Evolutionary conservation across 805 yeast genomes (phyloP).

Genomic region (Dipodascopsis uninucleata): DNA sequence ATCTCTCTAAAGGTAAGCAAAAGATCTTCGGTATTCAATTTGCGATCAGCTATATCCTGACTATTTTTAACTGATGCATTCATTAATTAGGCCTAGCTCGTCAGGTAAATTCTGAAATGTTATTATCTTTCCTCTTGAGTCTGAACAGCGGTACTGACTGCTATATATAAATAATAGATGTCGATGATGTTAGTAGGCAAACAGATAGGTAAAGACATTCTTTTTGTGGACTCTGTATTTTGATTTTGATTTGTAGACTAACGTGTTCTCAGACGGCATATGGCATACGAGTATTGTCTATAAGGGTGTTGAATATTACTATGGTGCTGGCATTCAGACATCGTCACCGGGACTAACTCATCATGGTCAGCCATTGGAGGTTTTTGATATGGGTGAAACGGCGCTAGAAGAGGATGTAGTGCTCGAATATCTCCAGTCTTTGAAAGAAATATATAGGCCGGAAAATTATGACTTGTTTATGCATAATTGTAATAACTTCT

Average conservation of each 20-base stretch:
- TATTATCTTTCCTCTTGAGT: too few relatives aligned
- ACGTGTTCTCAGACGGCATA: constrained; percentile 49
- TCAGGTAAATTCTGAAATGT: too few relatives aligned
- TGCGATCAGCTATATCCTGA: neutral
- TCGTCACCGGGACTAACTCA: constrained; percentile 52
- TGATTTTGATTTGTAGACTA: constrained; percentile 21
- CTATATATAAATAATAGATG: constrained; percentile 8
- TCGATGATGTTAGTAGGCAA: constrained; percentile 51
- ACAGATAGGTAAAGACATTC: constrained; percentile 25
- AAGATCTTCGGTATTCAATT: neutral
- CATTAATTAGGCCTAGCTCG: constrained; percentile 51
- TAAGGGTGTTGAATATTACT: constrained; percentile 53
- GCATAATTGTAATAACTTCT: constrained; percentile 67
- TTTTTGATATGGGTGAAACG: constrained; percentile 53
- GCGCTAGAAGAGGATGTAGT: constrained; percentile 50
- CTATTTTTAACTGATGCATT: neutral
- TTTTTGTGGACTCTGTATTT: too few relatives aligned
- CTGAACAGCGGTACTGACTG: too few relatives aligned
- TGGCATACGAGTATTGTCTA: constrained; percentile 62
- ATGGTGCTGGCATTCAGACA: constrained; percentile 55
- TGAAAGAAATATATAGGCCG: constrained; percentile 46
- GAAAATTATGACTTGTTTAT: constrained; percentile 53
- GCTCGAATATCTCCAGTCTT: constrained; percentile 51
- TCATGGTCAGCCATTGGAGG: constrained; percentile 55
- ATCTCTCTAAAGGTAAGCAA: constrained; percentile 44